Conservation (phyloP, 768 basidiomycete genomes). For the Xerocomus spinulosus region DNA sequence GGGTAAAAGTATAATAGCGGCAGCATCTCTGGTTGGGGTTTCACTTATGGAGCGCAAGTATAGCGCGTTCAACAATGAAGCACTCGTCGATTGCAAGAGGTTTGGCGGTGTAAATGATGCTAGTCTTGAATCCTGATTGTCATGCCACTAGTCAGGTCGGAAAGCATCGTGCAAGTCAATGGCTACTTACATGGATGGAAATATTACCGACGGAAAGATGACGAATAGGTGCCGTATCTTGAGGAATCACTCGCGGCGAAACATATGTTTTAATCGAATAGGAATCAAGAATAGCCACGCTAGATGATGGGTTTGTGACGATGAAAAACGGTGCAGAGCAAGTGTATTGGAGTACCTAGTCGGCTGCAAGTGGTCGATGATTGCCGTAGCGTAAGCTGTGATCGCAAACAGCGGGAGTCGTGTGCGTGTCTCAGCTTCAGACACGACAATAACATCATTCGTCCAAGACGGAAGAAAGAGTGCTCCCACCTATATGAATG, state of each 20-base stretch:
- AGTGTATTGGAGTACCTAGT: conserved; percentile 44
- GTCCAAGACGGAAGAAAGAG: conserved; percentile 50
- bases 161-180: neutral
- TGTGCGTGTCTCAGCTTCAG: conserved; percentile 43
- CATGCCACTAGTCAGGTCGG: neutral
- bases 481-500: conserved; percentile 44
- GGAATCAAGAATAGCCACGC: conserved; percentile 48
- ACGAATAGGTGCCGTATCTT: conserved; percentile 47
- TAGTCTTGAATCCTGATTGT: conserved; percentile 34
- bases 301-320: conserved; percentile 17
- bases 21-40: neutral
- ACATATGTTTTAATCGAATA: conserved; percentile 51
- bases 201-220: conserved; percentile 39
- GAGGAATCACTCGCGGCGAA: conserved; percentile 29
- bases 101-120: conserved; percentile 52
- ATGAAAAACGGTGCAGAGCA: neutral
- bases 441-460: conserved; percentile 43
- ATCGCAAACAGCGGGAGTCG: conserved; percentile 47
- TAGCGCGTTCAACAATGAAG: conserved; percentile 41
- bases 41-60: conserved; percentile 11
- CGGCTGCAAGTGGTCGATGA: conserved; percentile 44
- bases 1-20: conserved; percentile 43
- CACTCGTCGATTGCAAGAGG: conserved; percentile 50
- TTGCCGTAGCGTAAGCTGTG: conserved; percentile 41
- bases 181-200: conserved; percentile 7